Evolutionary conservation across 129 eudicot genomes (phyloP).

Genomic region (Helianthus tuberosus): DNA sequence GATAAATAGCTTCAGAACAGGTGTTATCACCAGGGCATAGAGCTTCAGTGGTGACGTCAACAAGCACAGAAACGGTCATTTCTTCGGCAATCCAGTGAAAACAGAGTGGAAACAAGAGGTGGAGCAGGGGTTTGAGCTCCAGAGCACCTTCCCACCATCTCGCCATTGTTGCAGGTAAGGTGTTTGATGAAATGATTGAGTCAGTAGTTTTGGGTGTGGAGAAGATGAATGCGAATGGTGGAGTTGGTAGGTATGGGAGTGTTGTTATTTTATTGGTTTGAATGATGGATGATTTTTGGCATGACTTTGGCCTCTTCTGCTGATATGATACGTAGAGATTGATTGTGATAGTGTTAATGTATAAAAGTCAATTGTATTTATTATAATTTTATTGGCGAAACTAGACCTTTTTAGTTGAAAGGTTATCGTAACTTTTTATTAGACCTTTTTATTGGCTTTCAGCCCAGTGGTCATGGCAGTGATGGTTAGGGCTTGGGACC

Average conservation of each 20-base stretch:
- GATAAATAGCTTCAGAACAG: constrained; percentile 78
- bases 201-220: background rate
- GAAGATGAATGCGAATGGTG: background rate
- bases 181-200: background rate
- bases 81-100: constrained; percentile 88
- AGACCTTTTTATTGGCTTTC: too few relatives aligned
- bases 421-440: too few relatives aligned
- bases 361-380: too few relatives aligned
- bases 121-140: constrained; percentile 58
- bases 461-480: too few relatives aligned
- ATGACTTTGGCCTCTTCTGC: constrained; percentile 15
- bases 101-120: constrained; percentile 68
- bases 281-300: constrained; percentile 9
- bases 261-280: background rate
- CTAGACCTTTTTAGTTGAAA: too few relatives aligned
- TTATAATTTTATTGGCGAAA: too few relatives aligned
- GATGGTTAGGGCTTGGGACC: too few relatives aligned
- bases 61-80: constrained; percentile 86
- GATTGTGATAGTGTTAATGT: background rate
- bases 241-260: background rate
- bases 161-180: constrained; percentile 28
- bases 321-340: too few relatives aligned
- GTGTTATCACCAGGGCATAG: constrained; percentile 66
- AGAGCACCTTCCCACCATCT: constrained; percentile 37
- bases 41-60: constrained; percentile 80